Conservation (phyloP, 2,329 filamentous ascomycete species). For the Apiospora saccharicola region DNA sequence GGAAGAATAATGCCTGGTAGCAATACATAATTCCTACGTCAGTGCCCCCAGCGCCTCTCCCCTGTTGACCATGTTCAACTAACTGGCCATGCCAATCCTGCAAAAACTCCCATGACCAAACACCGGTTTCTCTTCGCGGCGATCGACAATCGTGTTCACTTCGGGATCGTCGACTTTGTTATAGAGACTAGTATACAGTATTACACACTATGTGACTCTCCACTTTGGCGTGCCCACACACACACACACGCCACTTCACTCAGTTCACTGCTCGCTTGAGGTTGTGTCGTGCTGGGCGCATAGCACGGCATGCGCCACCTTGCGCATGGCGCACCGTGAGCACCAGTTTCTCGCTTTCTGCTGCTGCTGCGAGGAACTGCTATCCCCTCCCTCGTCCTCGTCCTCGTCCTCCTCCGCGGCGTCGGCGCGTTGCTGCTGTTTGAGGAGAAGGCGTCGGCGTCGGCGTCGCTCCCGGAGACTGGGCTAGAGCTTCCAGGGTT, state of each 20-base stretch:
- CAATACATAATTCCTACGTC: slow-evolving; percentile 5
- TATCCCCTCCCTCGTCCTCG: too few relatives aligned
- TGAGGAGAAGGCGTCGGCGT: neutral
- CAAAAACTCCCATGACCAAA: neutral
- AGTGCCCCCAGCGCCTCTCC: neutral
- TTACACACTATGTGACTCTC: neutral
- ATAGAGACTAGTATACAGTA: neutral
- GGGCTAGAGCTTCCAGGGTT: slow-evolving; percentile 18
- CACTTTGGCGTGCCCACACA: neutral
- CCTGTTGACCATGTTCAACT: neutral
- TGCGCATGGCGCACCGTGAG: slow-evolving; percentile 8
- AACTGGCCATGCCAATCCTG: neutral
- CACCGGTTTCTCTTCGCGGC: neutral
- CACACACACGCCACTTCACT: neutral
- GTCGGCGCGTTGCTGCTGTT: neutral
- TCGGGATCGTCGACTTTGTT: neutral
- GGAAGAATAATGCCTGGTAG: slow-evolving; percentile 11
- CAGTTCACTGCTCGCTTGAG: neutral
- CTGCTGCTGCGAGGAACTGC: too few relatives aligned
- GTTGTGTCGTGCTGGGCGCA: neutral
- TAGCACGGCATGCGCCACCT: slow-evolving; percentile 7
- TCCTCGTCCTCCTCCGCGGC: neutral
- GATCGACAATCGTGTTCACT: neutral
- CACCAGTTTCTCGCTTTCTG: neutral
- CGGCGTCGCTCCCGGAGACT: neutral